These are phyloP conservation scores for Thozetella sp. DNA, from an alignment of 495 filamentous ascomycete species.

Conservation along the genomic window DNA sequence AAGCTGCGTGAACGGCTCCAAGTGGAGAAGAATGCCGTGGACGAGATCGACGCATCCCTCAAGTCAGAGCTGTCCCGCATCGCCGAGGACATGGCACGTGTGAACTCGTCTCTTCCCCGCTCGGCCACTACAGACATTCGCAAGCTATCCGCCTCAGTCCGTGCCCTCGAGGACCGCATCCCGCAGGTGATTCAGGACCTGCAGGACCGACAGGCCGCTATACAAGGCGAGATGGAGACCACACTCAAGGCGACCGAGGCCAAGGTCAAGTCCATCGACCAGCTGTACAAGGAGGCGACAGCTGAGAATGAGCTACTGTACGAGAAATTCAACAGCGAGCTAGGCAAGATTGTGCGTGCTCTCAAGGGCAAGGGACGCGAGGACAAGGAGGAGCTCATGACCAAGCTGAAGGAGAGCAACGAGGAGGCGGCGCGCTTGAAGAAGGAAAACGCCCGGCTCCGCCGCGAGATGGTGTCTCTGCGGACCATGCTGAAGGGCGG, in stretches of 20 bases:
- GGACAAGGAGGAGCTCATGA: conserved; percentile 71
- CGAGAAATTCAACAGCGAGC: conserved; percentile 87
- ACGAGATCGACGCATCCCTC: conserved; percentile 66
- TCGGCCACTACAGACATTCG: conserved; percentile 39
- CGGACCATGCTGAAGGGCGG: conserved; percentile 44
- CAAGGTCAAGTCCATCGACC: conserved; percentile 83
- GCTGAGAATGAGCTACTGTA: conserved; percentile 95
- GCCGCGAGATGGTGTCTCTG: conserved; percentile 53
- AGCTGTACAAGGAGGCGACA: conserved; percentile 83
- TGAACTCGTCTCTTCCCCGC: conserved; percentile 49
- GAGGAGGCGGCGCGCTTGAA: conserved; percentile 72
- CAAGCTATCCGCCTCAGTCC: conserved; percentile 57
- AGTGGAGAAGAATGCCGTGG: conserved; percentile 74
- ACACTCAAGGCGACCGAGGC: conserved; percentile 71
- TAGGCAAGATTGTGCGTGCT: conserved; percentile 79
- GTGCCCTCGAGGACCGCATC: conserved; percentile 65
- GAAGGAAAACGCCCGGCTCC: conserved; percentile 72
- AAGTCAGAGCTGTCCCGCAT: conserved; percentile 81
- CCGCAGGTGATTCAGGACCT: conserved; percentile 64
- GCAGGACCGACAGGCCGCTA: conserved; percentile 54
- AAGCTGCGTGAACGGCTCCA: conserved; percentile 90
- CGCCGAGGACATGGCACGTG: conserved; percentile 73
- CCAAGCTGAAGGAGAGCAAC: conserved; percentile 63
- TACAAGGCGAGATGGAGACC: conserved; percentile 70
- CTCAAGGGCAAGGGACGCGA: conserved; percentile 69